Base-by-base conservation (phyloP, 306 rosid genomes). In the Prosopis cineraria region DNA sequence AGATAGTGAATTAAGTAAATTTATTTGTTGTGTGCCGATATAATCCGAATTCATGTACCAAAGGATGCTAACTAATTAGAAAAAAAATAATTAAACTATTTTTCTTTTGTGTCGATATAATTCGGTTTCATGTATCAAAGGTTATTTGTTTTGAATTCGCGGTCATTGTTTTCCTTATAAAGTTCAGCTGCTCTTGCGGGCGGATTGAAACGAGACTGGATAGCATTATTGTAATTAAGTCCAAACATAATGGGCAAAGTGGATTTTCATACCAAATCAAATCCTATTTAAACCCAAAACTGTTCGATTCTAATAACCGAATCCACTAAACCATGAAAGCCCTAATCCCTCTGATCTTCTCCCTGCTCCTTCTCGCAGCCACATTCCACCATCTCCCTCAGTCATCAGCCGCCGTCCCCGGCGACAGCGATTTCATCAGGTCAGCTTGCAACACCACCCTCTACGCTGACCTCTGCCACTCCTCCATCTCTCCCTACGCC, bases 401-500 rank as follows among this genome's bases (percentile, higher is more conserved):
- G 0, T 3, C 34, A 3, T 24, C 65, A 13, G n/a, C 65, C 3
- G 7, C 65, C 30, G n/a, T 44, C 10, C 33, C 31, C 4, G n/a
- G n/a, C n/a, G 0, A 0, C 9, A 24, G 72, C 6, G 22, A 33
- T 5, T 95, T 88, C 86, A 90, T 95, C 91, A 97, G 96, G 16
- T 59, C 81, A 0, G 90, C 87, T 74, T 95, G 99, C 86, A 79
- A 39, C 76, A 37, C 84, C 14, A 95, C 99, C 3, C 88, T 88
- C 14, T 93, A 95, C 81, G 91, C 96, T 0, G 91, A 89, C 73
- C 70, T 95, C 55, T 95, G 99, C 91, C 88, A 72, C 94, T n/a
- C 70, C 67, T 86, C 97, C 17, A 91, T 95, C 55, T 85, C 91
- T 39, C 96, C 86, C 81, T 95, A 88, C 83, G 86, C 98, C 80